Conservation (phyloP, 2,329 filamentous ascomycete genomes). For the Pseudonectria foliicola region DNA sequence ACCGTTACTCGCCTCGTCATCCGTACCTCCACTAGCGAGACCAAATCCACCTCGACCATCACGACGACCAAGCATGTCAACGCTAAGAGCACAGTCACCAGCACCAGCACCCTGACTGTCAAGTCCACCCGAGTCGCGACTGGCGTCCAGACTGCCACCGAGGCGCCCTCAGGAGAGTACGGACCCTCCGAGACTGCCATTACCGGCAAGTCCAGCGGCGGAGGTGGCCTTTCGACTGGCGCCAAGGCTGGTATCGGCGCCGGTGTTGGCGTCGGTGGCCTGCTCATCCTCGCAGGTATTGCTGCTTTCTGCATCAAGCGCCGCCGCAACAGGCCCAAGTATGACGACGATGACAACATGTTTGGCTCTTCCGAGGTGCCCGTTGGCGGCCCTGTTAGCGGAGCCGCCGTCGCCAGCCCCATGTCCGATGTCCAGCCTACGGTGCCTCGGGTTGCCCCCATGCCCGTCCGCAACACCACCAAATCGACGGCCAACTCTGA, state of each 20-base stretch:
- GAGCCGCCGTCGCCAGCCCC: slow-evolving; percentile 14
- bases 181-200: slow-evolving; percentile 11
- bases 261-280: slow-evolving; percentile 30
- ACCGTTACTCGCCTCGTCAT: slow-evolving; percentile 26
- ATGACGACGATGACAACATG: slow-evolving; percentile 30
- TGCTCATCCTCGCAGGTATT: slow-evolving; percentile 24
- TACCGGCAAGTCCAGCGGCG: slow-evolving; percentile 6
- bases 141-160: slow-evolving; percentile 22
- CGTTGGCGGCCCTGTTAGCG: slow-evolving; percentile 24
- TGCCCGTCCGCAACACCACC: slow-evolving; percentile 19
- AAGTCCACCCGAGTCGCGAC: slow-evolving; percentile 28
- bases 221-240: slow-evolving; percentile 32
- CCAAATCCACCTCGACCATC: slow-evolving; percentile 23
- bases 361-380: slow-evolving; percentile 37
- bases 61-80: slow-evolving; percentile 28
- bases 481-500: slow-evolving; percentile 20
- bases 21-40: slow-evolving; percentile 23
- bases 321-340: slow-evolving; percentile 26
- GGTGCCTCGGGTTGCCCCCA: slow-evolving; percentile 18
- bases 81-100: slow-evolving; percentile 32
- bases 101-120: slow-evolving; percentile 30
- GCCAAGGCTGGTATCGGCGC: slow-evolving; percentile 39
- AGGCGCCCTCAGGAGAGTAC: slow-evolving; percentile 18
- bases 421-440: slow-evolving; percentile 25
- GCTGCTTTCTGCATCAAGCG: slow-evolving; percentile 25